These are phyloP conservation scores for Picochlorum sp. DNA, from an alignment of 139 green algal species.

Conservation along the genomic window DNA sequence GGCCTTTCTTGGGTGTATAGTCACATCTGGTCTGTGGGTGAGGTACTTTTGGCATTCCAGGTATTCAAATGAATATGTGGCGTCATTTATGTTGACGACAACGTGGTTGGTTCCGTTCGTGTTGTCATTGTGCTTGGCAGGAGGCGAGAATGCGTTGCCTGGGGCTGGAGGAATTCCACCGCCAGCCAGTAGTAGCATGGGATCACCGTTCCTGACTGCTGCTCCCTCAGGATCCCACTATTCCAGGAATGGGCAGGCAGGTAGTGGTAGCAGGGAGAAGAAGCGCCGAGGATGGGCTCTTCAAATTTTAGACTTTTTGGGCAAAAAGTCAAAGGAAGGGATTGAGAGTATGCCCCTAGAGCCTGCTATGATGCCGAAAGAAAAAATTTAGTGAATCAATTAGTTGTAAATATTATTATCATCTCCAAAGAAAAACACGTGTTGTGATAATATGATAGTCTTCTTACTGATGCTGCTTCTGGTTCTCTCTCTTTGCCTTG, in stretches of 20 bases:
- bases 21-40: conserved; percentile 21
- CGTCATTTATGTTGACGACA: conserved; percentile 37
- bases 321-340: conserved; percentile 31
- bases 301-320: conserved; percentile 26
- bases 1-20: conserved; percentile 16
- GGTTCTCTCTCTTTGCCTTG: conserved; percentile 19
- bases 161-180: conserved; percentile 10
- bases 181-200: too few relatives aligned
- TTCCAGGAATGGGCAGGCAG: neutral
- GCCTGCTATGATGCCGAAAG: conserved; percentile 16
- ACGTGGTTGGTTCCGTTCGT: conserved; percentile 35
- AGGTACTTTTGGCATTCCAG: conserved; percentile 23
- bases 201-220: neutral
- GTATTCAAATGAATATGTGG: conserved; percentile 42
- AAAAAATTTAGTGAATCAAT: conserved; percentile 21
- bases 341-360: conserved; percentile 25
- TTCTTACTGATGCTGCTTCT: neutral
- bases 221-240: neutral
- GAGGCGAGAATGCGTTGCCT: conserved; percentile 31
- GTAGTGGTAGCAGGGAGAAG: conserved; percentile 1
- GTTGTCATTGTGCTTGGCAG: conserved; percentile 35
- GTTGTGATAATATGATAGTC: too few relatives aligned
- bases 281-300: conserved; percentile 26
- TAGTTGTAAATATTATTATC: neutral
- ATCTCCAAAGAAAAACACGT: conserved; percentile 5